Conservation (phyloP, 1,139 yeast genomes). For the Yamadazyma oceani region DNA sequence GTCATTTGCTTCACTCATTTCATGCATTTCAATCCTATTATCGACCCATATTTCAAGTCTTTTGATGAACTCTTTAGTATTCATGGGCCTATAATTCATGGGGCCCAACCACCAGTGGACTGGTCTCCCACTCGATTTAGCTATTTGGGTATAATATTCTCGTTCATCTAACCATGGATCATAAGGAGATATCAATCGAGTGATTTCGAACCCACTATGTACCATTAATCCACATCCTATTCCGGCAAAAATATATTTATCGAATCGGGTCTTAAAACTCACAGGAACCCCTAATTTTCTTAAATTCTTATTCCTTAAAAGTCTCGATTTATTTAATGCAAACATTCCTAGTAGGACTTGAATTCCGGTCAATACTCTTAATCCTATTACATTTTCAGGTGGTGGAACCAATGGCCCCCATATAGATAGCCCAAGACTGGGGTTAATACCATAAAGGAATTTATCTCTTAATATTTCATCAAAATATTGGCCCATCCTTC, state of each 20-base stretch:
- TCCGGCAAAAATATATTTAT: constrained; percentile 17
- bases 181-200: constrained; percentile 49
- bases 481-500: not conserved
- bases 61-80: constrained; percentile 45
- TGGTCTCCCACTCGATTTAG: constrained; percentile 39
- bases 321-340: constrained; percentile 24
- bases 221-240: constrained; percentile 29
- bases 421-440: constrained; percentile 54
- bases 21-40: constrained; percentile 7
- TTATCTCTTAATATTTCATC: constrained; percentile 3
- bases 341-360: constrained; percentile 48
- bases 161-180: constrained; percentile 73
- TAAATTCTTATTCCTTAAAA: constrained; percentile 15
- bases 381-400: constrained; percentile 52
- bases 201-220: constrained; percentile 48
- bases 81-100: constrained; percentile 52
- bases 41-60: constrained; percentile 27
- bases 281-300: constrained; percentile 17
- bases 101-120: constrained; percentile 65
- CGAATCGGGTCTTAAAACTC: constrained; percentile 12
- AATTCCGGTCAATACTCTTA: constrained; percentile 45
- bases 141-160: constrained; percentile 43
- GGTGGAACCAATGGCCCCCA: constrained; percentile 71
- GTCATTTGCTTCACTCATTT: constrained; percentile 1
- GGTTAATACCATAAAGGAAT: constrained; percentile 27